Evolutionary conservation across 1,139 yeast species (phyloP), one percentile per base, ranked within the genome.

Genomic region (Taphrina confusa): DNA sequence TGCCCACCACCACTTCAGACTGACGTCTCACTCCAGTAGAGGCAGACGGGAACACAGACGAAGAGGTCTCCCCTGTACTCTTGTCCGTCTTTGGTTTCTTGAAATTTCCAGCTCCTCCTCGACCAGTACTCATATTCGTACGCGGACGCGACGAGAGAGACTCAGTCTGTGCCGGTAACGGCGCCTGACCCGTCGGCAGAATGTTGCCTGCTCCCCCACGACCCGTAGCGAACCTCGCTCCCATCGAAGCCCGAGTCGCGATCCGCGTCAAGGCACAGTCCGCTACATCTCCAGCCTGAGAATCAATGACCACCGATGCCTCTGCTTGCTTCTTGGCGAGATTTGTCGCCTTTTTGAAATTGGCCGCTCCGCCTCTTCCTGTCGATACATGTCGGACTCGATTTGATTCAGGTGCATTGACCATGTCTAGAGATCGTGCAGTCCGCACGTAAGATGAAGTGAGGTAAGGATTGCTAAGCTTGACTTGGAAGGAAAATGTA

Each of bases 161-260:
- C 23, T 54, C 51, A 16, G 51, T 37, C 5, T 31, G 33, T 22
- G 27, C 33, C 6, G 50, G 51, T 5, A 46, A 27, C 18, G 49
- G 49, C 12, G 36, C 58, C 16, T 42, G 50, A 3, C 58, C 58
- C 3, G 36, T 31, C 23, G 58, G 58, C 18, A 54, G 33, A 23
- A 54, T 42, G 18, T 54, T 54, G 34, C 58, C 58, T 12, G 58
- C 58, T 3, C 58, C 58, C 2, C 58, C 58, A 11, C 58, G 58
- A 9, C 58, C 58, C 5, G 51, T 54, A 8, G 58, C 50, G 31
- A 54, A 54, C n/a, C 58, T 23, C 12, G 58, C 58, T 4, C 58
- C 58, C 16, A 33, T 27, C 4, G 51, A 42, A 4, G 45, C 40
- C 23, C 34, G 44, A 9, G 58, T 54, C 16, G 58, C 31, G 23